Base-by-base conservation (phyloP, 352 stramenopile species). In the Saprolegnia parasitica region DNA sequence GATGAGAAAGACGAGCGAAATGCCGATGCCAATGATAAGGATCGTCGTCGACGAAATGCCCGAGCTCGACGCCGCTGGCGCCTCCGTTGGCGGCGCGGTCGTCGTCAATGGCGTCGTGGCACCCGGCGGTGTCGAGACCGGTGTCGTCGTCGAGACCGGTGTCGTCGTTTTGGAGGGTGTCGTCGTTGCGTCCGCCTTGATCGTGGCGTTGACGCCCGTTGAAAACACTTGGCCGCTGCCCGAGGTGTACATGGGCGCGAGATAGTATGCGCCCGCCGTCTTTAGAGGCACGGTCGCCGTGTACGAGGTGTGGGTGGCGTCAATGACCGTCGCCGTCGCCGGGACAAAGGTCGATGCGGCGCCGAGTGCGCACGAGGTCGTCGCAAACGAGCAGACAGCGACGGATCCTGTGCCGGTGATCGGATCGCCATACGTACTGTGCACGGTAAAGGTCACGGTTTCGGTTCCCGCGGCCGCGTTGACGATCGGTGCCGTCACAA, bases 381-480 rank as follows among this genome's bases (percentile, higher is more conserved):
- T n/a, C 42, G 42, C 42, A n/a, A 49, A n/a, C 13, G 42, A 49
- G 26, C 58, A 67, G 18, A 67, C 58, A 26, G 40, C 20, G n/a
- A 56, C 42, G 6, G 40, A n/a, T 0, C 18, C n/a, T 5, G 18
- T 56, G 16, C 21, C 58, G 15, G 18, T 29, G 35, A 55, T 67
- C 0, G 58, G 23, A 20, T 67, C 58, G 13, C 58, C 58, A 23
- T 67, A 56, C 13, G 29, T 11, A 24, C 58, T 67, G 21, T 42
- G 40, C 9, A 67, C 50, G 0, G 13, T 49, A 21, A 21, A 67
- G 18, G 24, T 21, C 16, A 67, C 35, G n/a, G n/a, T 49, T n/a
- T 49, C 13, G 11, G 42, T n/a, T 2, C 42, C n/a, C 13, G 37
- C 50, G 37, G 58, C 15, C 6, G 23, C 50, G 58, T 42, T 42